Evolutionary conservation across 164 flowering plant genomes (phyloP).

Genomic region (Kingdonia uniflora): DNA sequence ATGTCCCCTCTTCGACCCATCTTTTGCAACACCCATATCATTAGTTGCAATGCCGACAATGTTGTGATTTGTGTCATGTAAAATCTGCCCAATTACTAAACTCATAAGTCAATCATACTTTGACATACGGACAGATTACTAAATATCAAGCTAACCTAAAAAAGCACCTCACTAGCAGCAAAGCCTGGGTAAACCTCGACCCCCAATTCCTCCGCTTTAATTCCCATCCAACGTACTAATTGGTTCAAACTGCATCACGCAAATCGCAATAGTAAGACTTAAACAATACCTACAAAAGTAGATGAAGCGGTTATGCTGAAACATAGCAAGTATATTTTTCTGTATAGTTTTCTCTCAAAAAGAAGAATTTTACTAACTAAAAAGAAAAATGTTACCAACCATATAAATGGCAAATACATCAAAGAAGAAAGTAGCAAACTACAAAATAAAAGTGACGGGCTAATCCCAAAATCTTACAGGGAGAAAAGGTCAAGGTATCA

Average conservation of each 20-base stretch:
- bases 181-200: conserved; percentile 96
- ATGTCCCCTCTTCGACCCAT: conserved; percentile 69
- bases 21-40: conserved; percentile 92
- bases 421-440: too few species aligned
- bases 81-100: conserved; percentile 39
- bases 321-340: too few species aligned
- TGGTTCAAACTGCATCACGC: conserved; percentile 69
- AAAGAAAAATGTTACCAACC: too few species aligned
- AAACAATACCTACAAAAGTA: too few species aligned
- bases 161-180: conserved; percentile 88
- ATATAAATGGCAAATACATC: too few species aligned
- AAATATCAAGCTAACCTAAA: conserved; percentile 67
- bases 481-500: too few species aligned
- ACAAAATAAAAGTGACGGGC: too few species aligned
- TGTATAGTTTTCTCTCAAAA: too few species aligned
- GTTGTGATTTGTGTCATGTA: conserved; percentile 49
- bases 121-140: neutral
- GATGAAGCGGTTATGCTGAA: too few species aligned
- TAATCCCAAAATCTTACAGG: too few species aligned
- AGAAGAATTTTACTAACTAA: too few species aligned
- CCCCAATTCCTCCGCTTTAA: conserved; percentile 91
- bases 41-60: conserved; percentile 82
- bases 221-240: conserved; percentile 84
- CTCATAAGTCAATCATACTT: conserved; percentile 7
- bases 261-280: neutral